A percentile compares a stretch with the other conserved stretches of the same genome.
phyloP scores from a whole-genome alignment of 1,284 basidiomycete genomes.

The Exsudoporus floridanus region DNA sequence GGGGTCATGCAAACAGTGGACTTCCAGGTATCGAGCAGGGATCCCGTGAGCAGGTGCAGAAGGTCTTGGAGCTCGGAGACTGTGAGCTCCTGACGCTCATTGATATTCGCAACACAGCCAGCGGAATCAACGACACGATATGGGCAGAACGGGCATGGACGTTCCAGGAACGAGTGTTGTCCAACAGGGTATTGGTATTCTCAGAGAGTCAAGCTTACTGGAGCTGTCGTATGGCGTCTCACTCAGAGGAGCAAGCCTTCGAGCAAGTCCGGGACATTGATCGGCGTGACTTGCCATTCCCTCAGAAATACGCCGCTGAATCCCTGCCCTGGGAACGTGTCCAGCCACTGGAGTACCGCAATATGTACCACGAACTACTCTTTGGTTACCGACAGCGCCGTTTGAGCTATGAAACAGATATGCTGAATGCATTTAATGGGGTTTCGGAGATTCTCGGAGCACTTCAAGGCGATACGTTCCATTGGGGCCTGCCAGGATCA shows the following conservation, averaged over 20 bases:
- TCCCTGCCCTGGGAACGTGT: conserved; percentile 5
- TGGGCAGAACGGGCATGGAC: conserved; percentile 25
- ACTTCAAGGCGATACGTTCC: conserved; percentile 16
- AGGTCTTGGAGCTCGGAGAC: conserved; percentile 3
- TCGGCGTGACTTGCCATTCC: conserved; percentile 1
- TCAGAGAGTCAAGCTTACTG: conserved; percentile 23
- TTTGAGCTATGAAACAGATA: conserved; percentile 16
- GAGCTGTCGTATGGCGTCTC: conserved; percentile 12
- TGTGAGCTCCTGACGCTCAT: conserved; percentile 13
- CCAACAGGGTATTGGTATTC: conserved; percentile 21
- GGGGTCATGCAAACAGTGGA: conserved; percentile 16
- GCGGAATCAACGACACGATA: conserved; percentile 4
- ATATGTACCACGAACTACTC: conserved; percentile 6
- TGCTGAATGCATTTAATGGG: conserved; percentile 20
- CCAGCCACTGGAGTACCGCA: neutral
- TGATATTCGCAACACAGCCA: neutral
- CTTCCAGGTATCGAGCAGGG: conserved; percentile 9
- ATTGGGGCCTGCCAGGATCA: conserved; percentile 22
- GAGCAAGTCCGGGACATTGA: conserved; percentile 4
- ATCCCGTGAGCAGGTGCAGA: conserved; percentile 12
- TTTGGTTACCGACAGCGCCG: conserved; percentile 11
- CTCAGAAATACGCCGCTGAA: neutral
- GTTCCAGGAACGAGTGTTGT: conserved; percentile 24
- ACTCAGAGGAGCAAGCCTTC: conserved; percentile 18
- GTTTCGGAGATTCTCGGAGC: conserved; percentile 13